These are phyloP conservation scores for Thyridium curvatum DNA, from an alignment of 2,329 filamentous ascomycete species.

Conservation along the genomic window DNA sequence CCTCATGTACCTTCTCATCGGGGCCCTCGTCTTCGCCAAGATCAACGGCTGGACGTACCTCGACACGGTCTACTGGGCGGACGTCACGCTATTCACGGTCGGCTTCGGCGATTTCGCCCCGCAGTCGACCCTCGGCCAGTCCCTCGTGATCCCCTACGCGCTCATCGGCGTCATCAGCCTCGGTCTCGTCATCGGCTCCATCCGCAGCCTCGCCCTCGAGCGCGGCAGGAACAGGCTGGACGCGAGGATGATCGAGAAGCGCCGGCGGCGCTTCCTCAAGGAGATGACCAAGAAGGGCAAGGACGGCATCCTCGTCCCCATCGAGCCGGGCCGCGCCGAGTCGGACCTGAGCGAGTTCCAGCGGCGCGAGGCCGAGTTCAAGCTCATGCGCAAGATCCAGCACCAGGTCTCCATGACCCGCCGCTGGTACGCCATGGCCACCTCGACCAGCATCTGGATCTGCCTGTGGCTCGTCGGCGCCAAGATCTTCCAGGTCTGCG, in stretches of 20 bases:
- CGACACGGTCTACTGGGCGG: constrained; percentile 74
- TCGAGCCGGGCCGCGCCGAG: constrained; percentile 21
- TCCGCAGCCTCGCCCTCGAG: constrained; percentile 53
- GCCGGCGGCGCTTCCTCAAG: constrained; percentile 41
- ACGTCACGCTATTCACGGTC: constrained; percentile 62
- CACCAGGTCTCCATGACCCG: constrained; percentile 55
- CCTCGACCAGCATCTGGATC: constrained; percentile 63
- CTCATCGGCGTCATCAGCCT: constrained; percentile 72
- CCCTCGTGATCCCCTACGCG: constrained; percentile 75
- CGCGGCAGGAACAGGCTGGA: constrained; percentile 47
- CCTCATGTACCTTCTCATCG: constrained; percentile 72
- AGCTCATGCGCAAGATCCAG: constrained; percentile 79
- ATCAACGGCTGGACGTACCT: constrained; percentile 72
- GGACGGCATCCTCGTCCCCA: constrained; percentile 43
- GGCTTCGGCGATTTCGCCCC: constrained; percentile 53
- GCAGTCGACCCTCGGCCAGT: constrained; percentile 50
- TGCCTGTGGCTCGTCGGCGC: constrained; percentile 78
- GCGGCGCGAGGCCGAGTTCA: constrained; percentile 64
- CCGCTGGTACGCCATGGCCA: constrained; percentile 65
- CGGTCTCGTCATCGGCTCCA: constrained; percentile 32
- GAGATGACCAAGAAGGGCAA: constrained; percentile 37
- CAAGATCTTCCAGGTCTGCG: constrained; percentile 57
- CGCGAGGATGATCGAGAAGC: constrained; percentile 54
- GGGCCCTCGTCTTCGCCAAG: constrained; percentile 66
- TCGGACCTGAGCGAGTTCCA: constrained; percentile 39